Base-by-base conservation (phyloP, 2,329 filamentous ascomycete genomes). In the Colletotrichum sp. region DNA sequence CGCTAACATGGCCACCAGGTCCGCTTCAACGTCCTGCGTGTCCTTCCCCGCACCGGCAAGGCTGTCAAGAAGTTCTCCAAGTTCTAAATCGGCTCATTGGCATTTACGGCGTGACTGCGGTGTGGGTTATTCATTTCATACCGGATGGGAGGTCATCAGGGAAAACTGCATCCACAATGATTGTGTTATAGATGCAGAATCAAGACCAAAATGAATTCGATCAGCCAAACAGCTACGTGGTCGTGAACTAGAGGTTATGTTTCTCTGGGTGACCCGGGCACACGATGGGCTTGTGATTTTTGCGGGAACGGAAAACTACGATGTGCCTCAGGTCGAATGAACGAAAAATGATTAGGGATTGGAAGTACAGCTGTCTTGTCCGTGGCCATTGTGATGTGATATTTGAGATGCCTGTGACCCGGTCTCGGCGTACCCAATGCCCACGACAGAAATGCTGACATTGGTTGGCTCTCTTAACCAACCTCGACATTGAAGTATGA, bases 21-120 rank as follows among this genome's bases (percentile, higher is more conserved):
- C 86, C 97, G 97, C 87, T 99, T 99, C 95, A 99, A 99, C 92
- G 96, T 98, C 87, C 95, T 99, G 87, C 96, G 97, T 86, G 97
- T 99, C 84, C 94, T 99, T 85, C 96, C 96, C 90, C 94, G 96
- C 91, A 98, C 95, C 84, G 95, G 96, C 90, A 98, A 98, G 94
- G 90, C 93, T 84, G 96, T 98, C 89, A 99, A 99, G 96, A 89
- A 93, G 88, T 99, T 99, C 93, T 92, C 88, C 92, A 99, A 99
- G 93, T 99, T 99, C 92, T 99, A 98, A 93, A 84, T 84, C 84
- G 83, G 84, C 82, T 85, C 81, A 84, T 83, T 89, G 88, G 88
- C 87, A 90, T 90, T 88, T 88, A 83, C 81, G 88, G 88, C 88
- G 88, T 89, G 87, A 88, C 73, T 75, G 76, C 77, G 77, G 77